Evolutionary conservation across 2,329 filamentous ascomycete genomes (phyloP), one percentile per base, ranked within the genome.

Genomic region (Pseudogymnoascus pannorum): DNA sequence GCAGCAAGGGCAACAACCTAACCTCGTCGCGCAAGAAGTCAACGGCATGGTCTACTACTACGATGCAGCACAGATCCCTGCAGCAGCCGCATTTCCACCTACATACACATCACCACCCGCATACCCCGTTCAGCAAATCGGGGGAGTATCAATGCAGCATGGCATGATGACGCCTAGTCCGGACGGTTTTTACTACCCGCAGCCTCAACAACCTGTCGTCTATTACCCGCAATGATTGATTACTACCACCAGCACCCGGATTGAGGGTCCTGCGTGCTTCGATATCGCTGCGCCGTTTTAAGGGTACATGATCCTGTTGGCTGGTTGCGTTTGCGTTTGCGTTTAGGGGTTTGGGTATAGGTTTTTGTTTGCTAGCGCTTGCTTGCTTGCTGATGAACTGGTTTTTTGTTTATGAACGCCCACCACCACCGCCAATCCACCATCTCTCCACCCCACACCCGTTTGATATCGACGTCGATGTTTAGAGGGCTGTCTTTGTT

Each of bases 11-110:
- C 83, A 83, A 62, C 81, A 88, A 18, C 69, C 78, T 16, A 82
- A 78, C 65, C 73, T 85, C 42, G 82, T 88, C 57, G 91, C 91
- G 0, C 92, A 97, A 73, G 93, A 97, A 76, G 87, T 87, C 65
- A 96, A 96, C 68, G 94, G 94, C 64, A 97, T 95, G 83, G 92
- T 96, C 0, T 97, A 96, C 74, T 99, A 96, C 72, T 92, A 92
- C 69, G 89, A 96, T 70, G 82, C 90, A 6, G 81, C 86, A n/a
- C 87, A 92, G 70, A 77, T 92, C 57, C 78, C 84, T 24, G 67
- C 70, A 29, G 68, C 73, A 18, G 69, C 72, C 29, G 31, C 26
- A 3, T n/a, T n/a, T n/a, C n/a, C n/a, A n/a, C n/a, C n/a, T n/a
- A n/a, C n/a, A n/a, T 84, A 82, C 65, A 76, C 79, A 61, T 70